Evolutionary conservation across 345 rosid species (phyloP).

Genomic region (Stellera chamaejasme): DNA sequence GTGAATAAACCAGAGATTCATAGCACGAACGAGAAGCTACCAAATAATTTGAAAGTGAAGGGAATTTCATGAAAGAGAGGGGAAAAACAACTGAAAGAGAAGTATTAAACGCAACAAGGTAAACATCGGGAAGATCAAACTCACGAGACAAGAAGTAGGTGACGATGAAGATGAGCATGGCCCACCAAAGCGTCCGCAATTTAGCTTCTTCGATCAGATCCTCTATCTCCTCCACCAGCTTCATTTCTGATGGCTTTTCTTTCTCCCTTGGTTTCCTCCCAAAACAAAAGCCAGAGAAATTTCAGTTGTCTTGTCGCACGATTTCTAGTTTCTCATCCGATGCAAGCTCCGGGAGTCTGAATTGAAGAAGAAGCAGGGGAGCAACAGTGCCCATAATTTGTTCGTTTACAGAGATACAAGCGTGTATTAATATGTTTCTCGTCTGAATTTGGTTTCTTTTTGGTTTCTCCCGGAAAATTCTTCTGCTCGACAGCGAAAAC

Average conservation of each 20-base stretch:
- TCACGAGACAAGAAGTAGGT: conserved; percentile 83
- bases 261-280: no score
- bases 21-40: background rate
- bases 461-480: no score
- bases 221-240: conserved; percentile 65
- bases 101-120: background rate
- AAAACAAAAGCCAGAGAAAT: no score
- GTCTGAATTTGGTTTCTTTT: no score
- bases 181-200: conserved; percentile 74
- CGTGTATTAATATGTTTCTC: no score
- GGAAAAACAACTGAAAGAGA: background rate
- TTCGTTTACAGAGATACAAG: no score
- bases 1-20: background rate
- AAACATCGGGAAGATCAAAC: conserved; percentile 8
- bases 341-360: no score
- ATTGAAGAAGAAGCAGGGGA: no score
- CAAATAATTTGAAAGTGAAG: background rate
- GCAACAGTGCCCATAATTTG: no score
- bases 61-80: background rate
- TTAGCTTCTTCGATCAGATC: conserved; percentile 94
- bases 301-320: no score
- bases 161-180: conserved; percentile 53
- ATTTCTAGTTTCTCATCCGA: no score
- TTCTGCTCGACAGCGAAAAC: no score
- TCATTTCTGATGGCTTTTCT: conserved; percentile 22